Evolutionary conservation across 1,284 basidiomycete species (phyloP).

Genomic region (Clitocybe nebularis): DNA sequence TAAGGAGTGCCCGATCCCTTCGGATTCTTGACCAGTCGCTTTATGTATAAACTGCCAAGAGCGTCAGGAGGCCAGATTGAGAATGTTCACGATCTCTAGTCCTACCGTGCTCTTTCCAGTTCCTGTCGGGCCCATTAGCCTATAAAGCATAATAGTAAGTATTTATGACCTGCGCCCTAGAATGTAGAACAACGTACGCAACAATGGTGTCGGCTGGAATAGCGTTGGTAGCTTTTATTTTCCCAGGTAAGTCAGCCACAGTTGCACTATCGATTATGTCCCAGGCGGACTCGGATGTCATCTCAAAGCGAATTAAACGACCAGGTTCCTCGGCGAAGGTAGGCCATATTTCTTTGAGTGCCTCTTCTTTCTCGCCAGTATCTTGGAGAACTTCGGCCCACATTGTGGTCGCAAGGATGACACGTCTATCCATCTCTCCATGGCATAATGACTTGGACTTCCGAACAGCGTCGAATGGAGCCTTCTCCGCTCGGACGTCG

Average conservation of each 20-base stretch:
- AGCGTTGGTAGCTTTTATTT: neutral
- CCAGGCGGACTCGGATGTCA: conserved; percentile 8
- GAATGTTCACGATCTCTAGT: neutral
- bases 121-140: conserved; percentile 5
- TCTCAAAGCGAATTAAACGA: too few species aligned
- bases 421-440: too few species aligned
- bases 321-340: too few species aligned
- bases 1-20: neutral
- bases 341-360: too few species aligned
- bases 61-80: neutral
- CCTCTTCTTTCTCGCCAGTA: neutral
- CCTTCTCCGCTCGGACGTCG: too few species aligned
- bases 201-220: conserved; percentile 2
- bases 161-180: neutral
- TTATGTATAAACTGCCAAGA: conserved; percentile 4
- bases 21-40: conserved; percentile 1
- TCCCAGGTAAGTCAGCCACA: too few species aligned
- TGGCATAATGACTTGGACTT: too few species aligned
- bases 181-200: neutral
- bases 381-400: neutral
- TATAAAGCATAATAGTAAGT: neutral
- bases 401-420: conserved; percentile 10
- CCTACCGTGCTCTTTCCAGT: conserved; percentile 9
- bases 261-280: conserved; percentile 10
- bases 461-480: too few species aligned